Conservation (phyloP, 148 eudicot genomes). For the Dianthus caryophyllus region DNA sequence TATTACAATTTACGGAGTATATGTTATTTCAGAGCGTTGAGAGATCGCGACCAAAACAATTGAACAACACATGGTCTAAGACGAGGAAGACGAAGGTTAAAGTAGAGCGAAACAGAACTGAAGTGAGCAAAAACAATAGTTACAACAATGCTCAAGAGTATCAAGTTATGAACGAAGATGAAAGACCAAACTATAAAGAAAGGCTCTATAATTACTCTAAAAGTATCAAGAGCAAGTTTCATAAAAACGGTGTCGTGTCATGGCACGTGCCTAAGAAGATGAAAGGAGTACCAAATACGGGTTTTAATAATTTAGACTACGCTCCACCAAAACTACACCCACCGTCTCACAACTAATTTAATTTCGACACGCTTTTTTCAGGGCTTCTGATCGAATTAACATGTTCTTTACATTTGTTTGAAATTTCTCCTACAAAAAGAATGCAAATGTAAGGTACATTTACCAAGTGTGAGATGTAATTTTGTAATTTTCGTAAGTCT, state of each 20-base stretch:
- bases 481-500: no score
- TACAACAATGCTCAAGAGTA: neutral
- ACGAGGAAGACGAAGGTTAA: no score
- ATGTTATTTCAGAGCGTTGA: conserved; percentile 2
- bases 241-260: neutral
- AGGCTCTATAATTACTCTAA: neutral
- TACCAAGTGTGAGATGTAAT: no score
- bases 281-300: conserved; percentile 31
- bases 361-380: no score
- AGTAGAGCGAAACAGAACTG: neutral
- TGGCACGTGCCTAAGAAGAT: conserved; percentile 36
- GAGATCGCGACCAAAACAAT: neutral
- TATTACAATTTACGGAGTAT: no score
- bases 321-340: conserved; percentile 54
- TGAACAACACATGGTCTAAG: neutral
- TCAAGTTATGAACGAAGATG: neutral
- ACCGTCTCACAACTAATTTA: conserved; percentile 40
- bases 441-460: no score
- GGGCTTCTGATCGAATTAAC: no score
- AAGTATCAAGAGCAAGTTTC: neutral
- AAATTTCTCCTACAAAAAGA: neutral
- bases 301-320: conserved; percentile 45
- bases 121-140: neutral
- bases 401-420: neutral
- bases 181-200: conserved; percentile 4